Evolutionary conservation across 176 grass and related monocot species (phyloP).

Genomic region (Oryza meyeriana): DNA sequence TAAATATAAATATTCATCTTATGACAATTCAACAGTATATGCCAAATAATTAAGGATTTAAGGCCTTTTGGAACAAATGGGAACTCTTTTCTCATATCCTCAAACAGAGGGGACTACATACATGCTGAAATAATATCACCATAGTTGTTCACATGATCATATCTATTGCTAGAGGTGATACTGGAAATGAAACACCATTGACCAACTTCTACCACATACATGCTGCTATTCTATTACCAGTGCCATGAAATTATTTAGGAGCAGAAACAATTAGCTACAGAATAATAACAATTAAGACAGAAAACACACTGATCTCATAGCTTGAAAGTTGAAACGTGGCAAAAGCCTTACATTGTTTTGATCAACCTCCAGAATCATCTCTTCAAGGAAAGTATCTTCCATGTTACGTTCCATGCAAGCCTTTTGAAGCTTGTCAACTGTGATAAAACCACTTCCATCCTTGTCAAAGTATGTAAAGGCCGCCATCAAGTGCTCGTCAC

Average conservation of each 20-base stretch:
- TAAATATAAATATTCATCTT: neutral
- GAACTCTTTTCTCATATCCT: neutral
- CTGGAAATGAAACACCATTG: neutral
- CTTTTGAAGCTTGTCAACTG: constrained; percentile 53
- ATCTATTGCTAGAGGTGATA: neutral
- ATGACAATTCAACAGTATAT: neutral
- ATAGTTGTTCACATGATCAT: neutral
- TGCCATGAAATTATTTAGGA: neutral
- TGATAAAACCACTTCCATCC: constrained; percentile 65
- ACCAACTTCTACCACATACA: neutral
- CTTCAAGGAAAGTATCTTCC: constrained; percentile 48
- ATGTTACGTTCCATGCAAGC: constrained; percentile 45
- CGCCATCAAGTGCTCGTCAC: constrained; percentile 52
- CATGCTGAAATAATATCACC: neutral
- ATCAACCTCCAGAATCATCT: constrained; percentile 51
- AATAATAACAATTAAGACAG: neutral
- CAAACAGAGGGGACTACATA: no score
- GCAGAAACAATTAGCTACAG: neutral
- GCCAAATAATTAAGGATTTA: neutral
- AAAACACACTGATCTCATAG: neutral
- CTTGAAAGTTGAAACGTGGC: neutral
- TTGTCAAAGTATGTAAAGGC: constrained; percentile 73
- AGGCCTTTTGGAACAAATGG: neutral
- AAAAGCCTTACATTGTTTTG: constrained; percentile 61
- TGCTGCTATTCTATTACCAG: constrained; percentile 7